These are phyloP conservation scores for Cytospora piceicola DNA, from an alignment of 2,329 filamentous ascomycete genomes.

Conservation along the genomic window DNA sequence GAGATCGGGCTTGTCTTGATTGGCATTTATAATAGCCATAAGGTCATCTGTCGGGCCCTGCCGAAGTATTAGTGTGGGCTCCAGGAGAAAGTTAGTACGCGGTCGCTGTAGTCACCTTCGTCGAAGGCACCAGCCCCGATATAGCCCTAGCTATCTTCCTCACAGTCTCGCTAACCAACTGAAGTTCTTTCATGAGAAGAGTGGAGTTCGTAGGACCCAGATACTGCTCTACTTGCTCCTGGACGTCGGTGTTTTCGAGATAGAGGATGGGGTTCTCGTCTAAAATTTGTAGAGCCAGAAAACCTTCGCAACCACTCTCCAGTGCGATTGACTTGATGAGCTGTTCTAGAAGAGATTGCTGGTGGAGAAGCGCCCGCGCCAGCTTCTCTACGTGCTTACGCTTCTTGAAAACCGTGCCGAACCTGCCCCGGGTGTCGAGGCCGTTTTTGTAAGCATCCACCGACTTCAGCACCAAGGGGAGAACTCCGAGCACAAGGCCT, in stretches of 20 bases:
- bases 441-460: conserved; percentile 10
- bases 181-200: neutral
- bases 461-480: conserved; percentile 12
- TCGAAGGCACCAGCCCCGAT: conserved; percentile 8
- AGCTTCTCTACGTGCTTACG: conserved; percentile 23
- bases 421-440: conserved; percentile 4
- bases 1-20: conserved; percentile 12
- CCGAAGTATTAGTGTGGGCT: neutral
- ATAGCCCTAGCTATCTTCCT: conserved; percentile 14
- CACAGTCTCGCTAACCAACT: neutral
- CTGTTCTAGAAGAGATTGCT: conserved; percentile 10
- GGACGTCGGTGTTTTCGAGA: neutral
- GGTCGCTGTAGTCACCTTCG: neutral
- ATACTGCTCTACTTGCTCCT: conserved; percentile 16
- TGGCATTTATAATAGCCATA: conserved; percentile 19
- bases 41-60: conserved; percentile 11
- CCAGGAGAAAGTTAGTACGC: neutral
- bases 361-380: conserved; percentile 12
- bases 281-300: neutral
- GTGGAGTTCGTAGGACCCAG: conserved; percentile 2
- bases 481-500: conserved; percentile 16
- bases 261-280: conserved; percentile 5
- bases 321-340: neutral
- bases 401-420: neutral
- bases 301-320: conserved; percentile 17